These are phyloP conservation scores for Colletotrichum sp. DNA, from an alignment of 2,329 filamentous ascomycete genomes.

Conservation along the genomic window DNA sequence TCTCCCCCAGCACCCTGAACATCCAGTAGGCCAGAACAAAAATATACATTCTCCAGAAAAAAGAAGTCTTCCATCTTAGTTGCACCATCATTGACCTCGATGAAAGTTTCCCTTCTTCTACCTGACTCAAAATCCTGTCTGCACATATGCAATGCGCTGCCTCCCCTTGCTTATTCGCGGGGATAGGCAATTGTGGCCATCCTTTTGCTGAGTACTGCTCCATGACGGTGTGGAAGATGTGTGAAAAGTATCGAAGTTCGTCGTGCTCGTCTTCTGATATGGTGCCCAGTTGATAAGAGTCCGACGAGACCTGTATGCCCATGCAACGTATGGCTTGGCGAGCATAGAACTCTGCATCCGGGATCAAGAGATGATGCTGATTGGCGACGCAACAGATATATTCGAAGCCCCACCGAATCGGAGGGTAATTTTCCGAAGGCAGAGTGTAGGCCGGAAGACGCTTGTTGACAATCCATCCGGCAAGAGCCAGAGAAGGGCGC, in stretches of 20 bases:
- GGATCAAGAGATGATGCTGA: not conserved
- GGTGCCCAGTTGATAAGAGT: rapidly evolving
- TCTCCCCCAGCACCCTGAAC: not conserved
- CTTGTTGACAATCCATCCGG: not conserved
- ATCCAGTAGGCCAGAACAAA: not conserved
- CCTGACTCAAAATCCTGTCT: not conserved
- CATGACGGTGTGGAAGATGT: not conserved
- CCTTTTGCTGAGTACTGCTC: rapidly evolving
- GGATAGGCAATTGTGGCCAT: rapidly evolving
- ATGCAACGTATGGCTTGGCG: not conserved
- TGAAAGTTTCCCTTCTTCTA: rapidly evolving
- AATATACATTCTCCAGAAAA: not conserved
- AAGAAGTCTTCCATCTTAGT: rapidly evolving
- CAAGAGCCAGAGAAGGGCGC: rapidly evolving
- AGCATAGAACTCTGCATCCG: not conserved
- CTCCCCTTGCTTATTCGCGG: not conserved
- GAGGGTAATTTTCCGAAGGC: not conserved
- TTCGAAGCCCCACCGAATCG: not conserved
- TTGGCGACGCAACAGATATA: not conserved
- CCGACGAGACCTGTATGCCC: rapidly evolving
- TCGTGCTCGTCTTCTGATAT: rapidly evolving
- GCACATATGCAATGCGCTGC: rapidly evolving
- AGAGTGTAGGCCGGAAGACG: not conserved
- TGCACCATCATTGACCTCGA: rapidly evolving
- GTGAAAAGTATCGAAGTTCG: rapidly evolving